Percentiles rank a stretch among this genome's conserved stretches.
Evolutionary conservation across 768 basidiomycete species (phyloP).

Genomic region (Tulasnella sp.): DNA sequence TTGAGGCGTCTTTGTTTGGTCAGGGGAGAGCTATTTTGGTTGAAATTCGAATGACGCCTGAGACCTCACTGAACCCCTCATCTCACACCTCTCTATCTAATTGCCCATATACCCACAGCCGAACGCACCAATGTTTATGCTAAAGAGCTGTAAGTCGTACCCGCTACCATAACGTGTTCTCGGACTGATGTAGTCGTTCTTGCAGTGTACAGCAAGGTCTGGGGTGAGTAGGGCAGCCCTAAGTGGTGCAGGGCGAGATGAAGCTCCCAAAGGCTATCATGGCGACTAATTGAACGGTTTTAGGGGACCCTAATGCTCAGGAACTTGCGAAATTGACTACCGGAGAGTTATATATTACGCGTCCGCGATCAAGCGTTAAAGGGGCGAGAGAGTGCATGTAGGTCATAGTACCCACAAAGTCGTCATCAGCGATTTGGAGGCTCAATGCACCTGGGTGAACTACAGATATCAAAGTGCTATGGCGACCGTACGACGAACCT

Average conservation of each 20-base stretch:
- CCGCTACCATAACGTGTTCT: background rate
- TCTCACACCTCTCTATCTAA: background rate
- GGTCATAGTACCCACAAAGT: slow-evolving; percentile 24
- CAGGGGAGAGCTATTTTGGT: background rate
- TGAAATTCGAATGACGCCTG: slow-evolving; percentile 3
- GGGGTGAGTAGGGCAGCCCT: slow-evolving; percentile 52
- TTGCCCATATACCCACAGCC: background rate
- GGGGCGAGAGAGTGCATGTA: slow-evolving; percentile 96
- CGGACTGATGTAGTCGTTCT: slow-evolving; percentile 18
- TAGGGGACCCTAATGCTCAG: slow-evolving; percentile 88
- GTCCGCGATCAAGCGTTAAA: slow-evolving; percentile 74
- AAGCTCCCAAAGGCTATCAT: background rate
- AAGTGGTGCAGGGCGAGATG: background rate
- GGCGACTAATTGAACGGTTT: background rate
- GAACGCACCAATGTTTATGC: slow-evolving; percentile 21
- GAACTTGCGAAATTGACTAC: slow-evolving; percentile 91
- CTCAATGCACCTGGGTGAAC: background rate
- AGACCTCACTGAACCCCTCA: background rate
- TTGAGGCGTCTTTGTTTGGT: background rate
- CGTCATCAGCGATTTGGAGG: background rate
- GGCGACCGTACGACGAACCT: slow-evolving; percentile 72
- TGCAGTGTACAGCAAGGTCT: slow-evolving; percentile 81
- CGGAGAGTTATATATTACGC: slow-evolving; percentile 82
- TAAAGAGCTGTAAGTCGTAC: slow-evolving; percentile 23
- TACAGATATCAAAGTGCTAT: slow-evolving; percentile 90